Base-by-base conservation (phyloP, 176 grass and related monocot genomes). In the Secale cereale region DNA sequence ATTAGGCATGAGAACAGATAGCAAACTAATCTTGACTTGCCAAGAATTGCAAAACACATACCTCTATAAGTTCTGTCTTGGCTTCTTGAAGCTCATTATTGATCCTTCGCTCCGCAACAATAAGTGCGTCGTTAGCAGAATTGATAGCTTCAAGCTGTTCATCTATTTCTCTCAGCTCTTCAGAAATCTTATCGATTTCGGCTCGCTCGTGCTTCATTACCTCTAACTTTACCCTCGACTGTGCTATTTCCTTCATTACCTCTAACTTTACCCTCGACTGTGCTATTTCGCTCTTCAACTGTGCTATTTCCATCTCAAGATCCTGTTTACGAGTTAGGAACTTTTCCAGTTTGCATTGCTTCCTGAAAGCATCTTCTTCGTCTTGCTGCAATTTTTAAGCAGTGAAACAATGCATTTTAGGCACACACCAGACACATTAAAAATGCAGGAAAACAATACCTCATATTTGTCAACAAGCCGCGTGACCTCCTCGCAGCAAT, bases 281-380 rank as follows among this genome's bases (percentile, higher is more conserved):
- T n/a, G n/a, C n/a, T n/a, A n/a, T n/a, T n/a, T n/a, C n/a, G n/a
- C n/a, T n/a, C n/a, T 19, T 89, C 85, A 94, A 4, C 15, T 85
- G 89, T 65, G 91, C 66, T 87, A 89, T 87, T 83, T 90, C 89
- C 74, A 92, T 32, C 82, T 94, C 89, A 70, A 94, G 82, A 43
- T 90, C 78, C 37, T 94, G 89, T 52, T 87, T 90, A 15, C 79
- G 39, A 80, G 74, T 75, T 46, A 94, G n/a, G 40, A 83, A n/a
- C 78, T 61, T 80, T 90, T 90, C 87, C 22, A 91, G 56, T 12
- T 83, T 19, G 59, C 23, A 48, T 83, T 82, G 70, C 54, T 71
- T 77, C 40, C 78, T 80, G 32, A 89, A 67, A 59, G 43, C 73
- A 33, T 70, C 28, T 86, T 86, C 74, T 84, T 87, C 89, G 35